phyloP scores from a whole-genome alignment of 371 early-diverging fungal species.

The Coemansia sp. region DNA sequence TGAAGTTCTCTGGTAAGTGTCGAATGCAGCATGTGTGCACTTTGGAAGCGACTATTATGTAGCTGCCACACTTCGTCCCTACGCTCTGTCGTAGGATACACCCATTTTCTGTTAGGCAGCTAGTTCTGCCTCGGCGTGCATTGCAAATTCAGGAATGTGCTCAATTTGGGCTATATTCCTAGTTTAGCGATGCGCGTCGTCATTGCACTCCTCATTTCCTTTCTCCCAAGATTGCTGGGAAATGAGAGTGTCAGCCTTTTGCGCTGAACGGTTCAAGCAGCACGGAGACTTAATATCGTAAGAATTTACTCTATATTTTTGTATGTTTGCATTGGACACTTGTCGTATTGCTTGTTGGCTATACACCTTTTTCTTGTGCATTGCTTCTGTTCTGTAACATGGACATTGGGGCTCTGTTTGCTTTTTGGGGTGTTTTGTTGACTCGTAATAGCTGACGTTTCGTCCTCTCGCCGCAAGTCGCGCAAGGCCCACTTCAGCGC shows the following conservation, averaged over 20 bases:
- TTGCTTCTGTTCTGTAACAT: not conserved
- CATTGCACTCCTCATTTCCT: slow-evolving; percentile 32
- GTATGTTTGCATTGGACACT: slow-evolving; percentile 7
- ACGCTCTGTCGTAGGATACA: slow-evolving; percentile 22
- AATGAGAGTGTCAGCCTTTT: slow-evolving; percentile 43
- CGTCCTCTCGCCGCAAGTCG: slow-evolving; percentile 93
- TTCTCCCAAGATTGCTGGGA: slow-evolving; percentile 3
- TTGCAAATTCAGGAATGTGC: not conserved
- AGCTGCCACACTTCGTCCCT: slow-evolving; percentile 15
- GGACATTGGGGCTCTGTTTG: slow-evolving; percentile 1
- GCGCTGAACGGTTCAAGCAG: slow-evolving; percentile 45
- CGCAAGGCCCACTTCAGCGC: slow-evolving; percentile 99
- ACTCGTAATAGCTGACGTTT: slow-evolving; percentile 65
- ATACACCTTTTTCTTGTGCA: not conserved
- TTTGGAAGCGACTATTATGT: not conserved
- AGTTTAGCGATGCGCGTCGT: slow-evolving; percentile 30
- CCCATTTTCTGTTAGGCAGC: slow-evolving; percentile 19
- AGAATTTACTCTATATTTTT: not conserved
- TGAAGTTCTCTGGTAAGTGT: slow-evolving; percentile 51
- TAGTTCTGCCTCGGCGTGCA: slow-evolving; percentile 23
- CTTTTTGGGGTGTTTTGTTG: not conserved
- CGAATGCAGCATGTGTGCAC: too few species aligned
- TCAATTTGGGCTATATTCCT: not conserved
- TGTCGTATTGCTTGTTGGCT: slow-evolving; percentile 1
- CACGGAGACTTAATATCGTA: slow-evolving; percentile 3